Evolutionary conservation across 75 land plant species (phyloP).

Genomic region (Selaginella moellendorffii): DNA sequence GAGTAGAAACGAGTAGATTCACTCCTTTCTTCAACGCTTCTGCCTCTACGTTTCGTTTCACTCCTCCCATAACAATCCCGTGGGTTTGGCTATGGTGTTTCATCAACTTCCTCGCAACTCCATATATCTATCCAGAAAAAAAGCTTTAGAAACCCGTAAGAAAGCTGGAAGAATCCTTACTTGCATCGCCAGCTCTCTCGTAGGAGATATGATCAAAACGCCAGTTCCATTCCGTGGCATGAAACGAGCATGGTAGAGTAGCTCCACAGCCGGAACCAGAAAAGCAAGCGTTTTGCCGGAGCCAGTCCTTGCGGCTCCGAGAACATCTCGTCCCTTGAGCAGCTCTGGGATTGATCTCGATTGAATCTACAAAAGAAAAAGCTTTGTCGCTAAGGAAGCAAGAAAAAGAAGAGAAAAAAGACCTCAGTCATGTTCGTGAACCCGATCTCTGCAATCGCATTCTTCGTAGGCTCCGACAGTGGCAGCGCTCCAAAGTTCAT

Average conservation of each 20-base stretch:
- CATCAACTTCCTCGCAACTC: constrained; percentile 79
- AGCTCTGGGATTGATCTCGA: constrained; percentile 67
- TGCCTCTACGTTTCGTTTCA: constrained; percentile 57
- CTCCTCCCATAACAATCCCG: constrained; percentile 85
- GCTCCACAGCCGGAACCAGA: constrained; percentile 75
- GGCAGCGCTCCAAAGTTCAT: constrained; percentile 35
- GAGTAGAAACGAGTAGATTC: constrained; percentile 77
- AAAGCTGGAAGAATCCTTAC: constrained; percentile 13
- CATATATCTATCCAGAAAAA: constrained; percentile 50
- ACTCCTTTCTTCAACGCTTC: constrained; percentile 83
- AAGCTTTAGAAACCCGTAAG: background rate
- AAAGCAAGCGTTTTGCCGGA: constrained; percentile 94
- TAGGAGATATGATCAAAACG: constrained; percentile 80
- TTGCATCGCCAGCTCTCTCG: constrained; percentile 96
- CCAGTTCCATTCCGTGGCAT: constrained; percentile 88
- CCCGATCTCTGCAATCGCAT: constrained; percentile 64
- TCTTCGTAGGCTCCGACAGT: constrained; percentile 56
- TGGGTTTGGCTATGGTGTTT: constrained; percentile 80
- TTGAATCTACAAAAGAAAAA: constrained; percentile 53
- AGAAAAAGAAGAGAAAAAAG: background rate
- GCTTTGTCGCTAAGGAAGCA: too few species aligned
- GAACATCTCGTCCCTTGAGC: constrained; percentile 57
- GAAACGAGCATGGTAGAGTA: constrained; percentile 51
- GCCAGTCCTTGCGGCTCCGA: constrained; percentile 94
- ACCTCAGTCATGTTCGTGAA: constrained; percentile 89